A percentile compares a stretch with the other conserved stretches of the same genome.
phyloP scores from a whole-genome alignment of 495 filamentous ascomycete genomes.

The Jackrogersella multiformis region DNA sequence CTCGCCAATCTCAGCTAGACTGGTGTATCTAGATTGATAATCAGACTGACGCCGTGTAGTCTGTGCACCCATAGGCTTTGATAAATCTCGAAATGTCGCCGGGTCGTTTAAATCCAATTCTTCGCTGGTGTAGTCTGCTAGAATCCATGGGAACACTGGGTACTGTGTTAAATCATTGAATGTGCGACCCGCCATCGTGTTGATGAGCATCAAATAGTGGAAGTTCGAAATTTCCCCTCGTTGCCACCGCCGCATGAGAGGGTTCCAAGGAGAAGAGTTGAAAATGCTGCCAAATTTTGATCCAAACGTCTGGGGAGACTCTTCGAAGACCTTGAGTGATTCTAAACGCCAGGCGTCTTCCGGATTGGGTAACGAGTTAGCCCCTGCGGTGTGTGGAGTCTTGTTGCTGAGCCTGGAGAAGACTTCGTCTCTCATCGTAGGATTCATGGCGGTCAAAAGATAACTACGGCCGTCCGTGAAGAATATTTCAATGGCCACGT shows the following conservation, averaged over 20 bases:
- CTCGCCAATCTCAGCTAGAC: conserved; percentile 92
- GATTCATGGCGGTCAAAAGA: conserved; percentile 81
- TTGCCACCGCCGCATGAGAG: conserved; percentile 89
- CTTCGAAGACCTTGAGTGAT: conserved; percentile 80
- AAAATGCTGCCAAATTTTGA: conserved; percentile 96
- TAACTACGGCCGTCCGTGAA: conserved; percentile 97
- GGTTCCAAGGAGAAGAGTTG: conserved; percentile 75
- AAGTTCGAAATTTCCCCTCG: conserved; percentile 98
- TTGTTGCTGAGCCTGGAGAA: conserved; percentile 76
- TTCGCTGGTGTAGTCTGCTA: conserved; percentile 96
- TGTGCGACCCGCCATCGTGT: conserved; percentile 94
- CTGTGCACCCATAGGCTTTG: conserved; percentile 98
- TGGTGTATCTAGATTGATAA: conserved; percentile 83
- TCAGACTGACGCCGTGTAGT: conserved; percentile 74
- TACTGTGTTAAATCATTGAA: conserved; percentile 99
- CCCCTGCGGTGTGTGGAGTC: conserved; percentile 75
- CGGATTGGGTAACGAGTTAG: conserved; percentile 60
- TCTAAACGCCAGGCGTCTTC: conserved; percentile 89
- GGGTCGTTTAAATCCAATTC: conserved; percentile 88
- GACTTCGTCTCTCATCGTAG: conserved; percentile 77
- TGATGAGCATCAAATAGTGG: conserved; percentile 97
- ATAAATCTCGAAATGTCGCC: conserved; percentile 85
- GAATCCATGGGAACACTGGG: conserved; percentile 96
- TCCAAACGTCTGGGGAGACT: conserved; percentile 82
- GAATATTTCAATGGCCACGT: conserved; percentile 94